Conservation (phyloP, 1,284 basidiomycete genomes). For the Leccinum pachyderme region DNA sequence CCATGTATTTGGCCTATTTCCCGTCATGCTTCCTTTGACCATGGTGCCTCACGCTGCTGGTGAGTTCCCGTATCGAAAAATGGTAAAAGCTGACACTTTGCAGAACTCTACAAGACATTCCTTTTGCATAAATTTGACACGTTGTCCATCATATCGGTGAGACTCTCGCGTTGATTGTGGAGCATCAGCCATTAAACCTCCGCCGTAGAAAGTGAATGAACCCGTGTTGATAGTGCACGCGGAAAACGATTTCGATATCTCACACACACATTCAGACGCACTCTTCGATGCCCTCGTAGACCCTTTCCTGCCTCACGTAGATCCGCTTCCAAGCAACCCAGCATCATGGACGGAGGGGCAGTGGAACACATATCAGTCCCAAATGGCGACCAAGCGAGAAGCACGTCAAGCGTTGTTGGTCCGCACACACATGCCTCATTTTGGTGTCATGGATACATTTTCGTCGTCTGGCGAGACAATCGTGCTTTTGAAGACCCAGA, state of each 20-base stretch:
- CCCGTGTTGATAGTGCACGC: slow-evolving; percentile 81
- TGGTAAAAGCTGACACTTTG: not conserved
- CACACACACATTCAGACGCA: slow-evolving; percentile 68
- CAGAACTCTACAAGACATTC: slow-evolving; percentile 58
- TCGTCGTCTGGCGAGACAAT: slow-evolving; percentile 45
- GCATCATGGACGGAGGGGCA: slow-evolving; percentile 32
- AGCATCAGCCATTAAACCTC: not conserved
- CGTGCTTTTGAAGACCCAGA: slow-evolving; percentile 57
- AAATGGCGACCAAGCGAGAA: slow-evolving; percentile 35
- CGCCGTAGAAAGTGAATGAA: slow-evolving; percentile 52
- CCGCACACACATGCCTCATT: slow-evolving; percentile 47
- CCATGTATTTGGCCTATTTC: slow-evolving; percentile 64
- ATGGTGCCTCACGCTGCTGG: slow-evolving; percentile 69
- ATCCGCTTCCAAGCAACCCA: slow-evolving; percentile 39
- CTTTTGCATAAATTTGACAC: slow-evolving; percentile 70
- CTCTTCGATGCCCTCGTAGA: slow-evolving; percentile 73
- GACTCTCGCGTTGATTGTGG: slow-evolving; percentile 15
- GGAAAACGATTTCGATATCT: slow-evolving; percentile 80
- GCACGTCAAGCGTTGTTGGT: slow-evolving; percentile 47
- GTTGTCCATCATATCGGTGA: slow-evolving; percentile 54
- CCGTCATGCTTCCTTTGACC: slow-evolving; percentile 68
- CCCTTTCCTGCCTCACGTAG: slow-evolving; percentile 53
- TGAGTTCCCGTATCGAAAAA: slow-evolving; percentile 38
- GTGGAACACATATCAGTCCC: slow-evolving; percentile 40
- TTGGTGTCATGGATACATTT: slow-evolving; percentile 61